Base-by-base conservation (phyloP, 2,329 filamentous ascomycete genomes). In the Trichoderma afroharzianum region DNA sequence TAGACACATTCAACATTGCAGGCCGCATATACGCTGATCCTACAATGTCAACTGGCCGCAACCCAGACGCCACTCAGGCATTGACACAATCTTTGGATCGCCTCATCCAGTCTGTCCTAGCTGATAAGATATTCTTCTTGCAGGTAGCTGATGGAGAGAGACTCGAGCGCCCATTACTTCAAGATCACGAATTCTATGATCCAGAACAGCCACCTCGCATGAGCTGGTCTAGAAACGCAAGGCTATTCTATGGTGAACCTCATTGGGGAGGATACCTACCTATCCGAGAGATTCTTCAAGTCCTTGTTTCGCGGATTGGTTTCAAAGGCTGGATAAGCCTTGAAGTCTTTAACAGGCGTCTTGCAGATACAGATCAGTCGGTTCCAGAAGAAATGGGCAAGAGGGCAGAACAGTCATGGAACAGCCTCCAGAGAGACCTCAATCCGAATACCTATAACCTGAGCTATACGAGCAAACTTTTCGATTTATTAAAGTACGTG, bases 1-100 rank as follows among this genome's bases (percentile, higher is more conserved):
- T 95, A 28, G 92, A 95, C 80, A 93, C 90, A 0, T 95, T 93
- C 82, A 93, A 95, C 79, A 91, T 95, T 72, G 88, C 91, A 1
- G 92, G 88, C 0, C 82, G 89, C 4, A 87, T 93, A 73, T 95
- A 88, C 74, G 92, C 90, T 0, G 92, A 95, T 76, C 92, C 92
- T 0, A 80, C 88, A 0, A 80, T 84, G 0, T 74, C 81, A 0
- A 82, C 82, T 0, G 88, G 91, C 3, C 84, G 84, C 74, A 87
- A 83, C 0, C 74, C 80, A 0, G 83, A 88, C 72, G 90, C 88
- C 8, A 88, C 91, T 3, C 80, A 82, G 4, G 86, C 84, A 1
- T 83, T 92, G 1, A 78, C 80, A 7, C 81, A 82, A 1, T 91
- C 90, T 0, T 80, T 93, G 63, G 78, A 82, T 33, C 82, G 85